These are phyloP conservation scores for Cercospora sp. DNA, from an alignment of 2,329 filamentous ascomycete genomes.

Conservation along the genomic window DNA sequence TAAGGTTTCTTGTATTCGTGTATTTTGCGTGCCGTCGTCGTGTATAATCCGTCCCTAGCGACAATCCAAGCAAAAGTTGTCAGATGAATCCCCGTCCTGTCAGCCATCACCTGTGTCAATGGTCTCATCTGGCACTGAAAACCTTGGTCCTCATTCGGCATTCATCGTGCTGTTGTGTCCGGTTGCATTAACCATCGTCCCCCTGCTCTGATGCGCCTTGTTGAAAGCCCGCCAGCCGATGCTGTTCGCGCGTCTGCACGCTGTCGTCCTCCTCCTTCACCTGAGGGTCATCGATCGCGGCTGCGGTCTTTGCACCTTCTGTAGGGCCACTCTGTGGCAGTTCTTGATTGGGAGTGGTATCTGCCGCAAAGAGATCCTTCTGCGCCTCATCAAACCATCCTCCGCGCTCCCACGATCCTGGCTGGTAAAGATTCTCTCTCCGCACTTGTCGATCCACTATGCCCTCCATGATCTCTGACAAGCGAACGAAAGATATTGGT, in stretches of 20 bases:
- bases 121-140: background rate
- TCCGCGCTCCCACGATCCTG: constrained; percentile 78
- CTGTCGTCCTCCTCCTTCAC: constrained; percentile 38
- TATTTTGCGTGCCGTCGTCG: background rate
- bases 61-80: background rate
- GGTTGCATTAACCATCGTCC: background rate
- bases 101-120: background rate
- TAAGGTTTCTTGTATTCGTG: background rate
- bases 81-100: background rate
- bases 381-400: constrained; percentile 70
- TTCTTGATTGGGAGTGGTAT: constrained; percentile 39
- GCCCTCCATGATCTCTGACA: constrained; percentile 68
- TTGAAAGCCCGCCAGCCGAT: constrained; percentile 34
- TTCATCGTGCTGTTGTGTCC: constrained; percentile 6
- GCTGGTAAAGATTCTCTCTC: constrained; percentile 64
- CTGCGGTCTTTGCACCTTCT: constrained; percentile 38
- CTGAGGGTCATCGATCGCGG: constrained; percentile 38
- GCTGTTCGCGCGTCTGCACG: constrained; percentile 38
- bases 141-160: background rate
- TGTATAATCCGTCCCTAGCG: background rate
- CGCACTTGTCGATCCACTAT: constrained; percentile 64
- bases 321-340: constrained; percentile 30
- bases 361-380: constrained; percentile 41
- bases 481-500: constrained; percentile 76
- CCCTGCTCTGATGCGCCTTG: constrained; percentile 11